Evolutionary conservation across 768 basidiomycete genomes (phyloP), one percentile per base, ranked within the genome.

Genomic region (Tricholoma saponaceum): DNA sequence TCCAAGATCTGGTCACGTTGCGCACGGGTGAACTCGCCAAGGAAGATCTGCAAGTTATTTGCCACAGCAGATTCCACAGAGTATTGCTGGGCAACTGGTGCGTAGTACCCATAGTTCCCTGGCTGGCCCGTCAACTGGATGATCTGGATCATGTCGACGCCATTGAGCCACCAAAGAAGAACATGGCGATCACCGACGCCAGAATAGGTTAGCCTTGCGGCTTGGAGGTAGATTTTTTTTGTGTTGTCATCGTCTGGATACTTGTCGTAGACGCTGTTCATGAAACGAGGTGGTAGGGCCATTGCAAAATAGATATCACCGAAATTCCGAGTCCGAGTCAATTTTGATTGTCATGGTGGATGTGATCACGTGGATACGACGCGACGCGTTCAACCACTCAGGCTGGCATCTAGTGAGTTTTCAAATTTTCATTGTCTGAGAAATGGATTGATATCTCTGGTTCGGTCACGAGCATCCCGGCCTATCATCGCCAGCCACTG

Each of bases 151-250:
- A 35, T 30, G 4, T 2, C 16, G 2, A 3, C 6, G 18, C 3
- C 28, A 23, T 52, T 52, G 12, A 6, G 3, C 51, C 51, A 52
- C 12, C 8, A n/a, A 20, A 52, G 25, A 4, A 52, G 9, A 20
- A 52, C 51, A 18, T 52, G 51, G 35, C 51, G 51, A 18, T 52
- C 51, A 20, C 51, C 51, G 7, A 20, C 22, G 51, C 51, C 51
- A 18, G n/a, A 2, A 18, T 52, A 18, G 33, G 51, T n/a, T 5
- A 52, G 18, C 3, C 51, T 25, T 16, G 28, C 16, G 32, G 51
- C 32, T 13, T 52, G 51, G 26, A 52, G 30, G 35, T 4, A n/a
- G 3, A 52, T 16, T 23, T 32, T 7, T 35, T 52, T 13, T 9
- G 32, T 4, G 2, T n/a, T n/a, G 30, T 52, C 51, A 8, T 52